phyloP scores from a whole-genome alignment of 305 asterid genomes.

The Ruellia speciosa region DNA sequence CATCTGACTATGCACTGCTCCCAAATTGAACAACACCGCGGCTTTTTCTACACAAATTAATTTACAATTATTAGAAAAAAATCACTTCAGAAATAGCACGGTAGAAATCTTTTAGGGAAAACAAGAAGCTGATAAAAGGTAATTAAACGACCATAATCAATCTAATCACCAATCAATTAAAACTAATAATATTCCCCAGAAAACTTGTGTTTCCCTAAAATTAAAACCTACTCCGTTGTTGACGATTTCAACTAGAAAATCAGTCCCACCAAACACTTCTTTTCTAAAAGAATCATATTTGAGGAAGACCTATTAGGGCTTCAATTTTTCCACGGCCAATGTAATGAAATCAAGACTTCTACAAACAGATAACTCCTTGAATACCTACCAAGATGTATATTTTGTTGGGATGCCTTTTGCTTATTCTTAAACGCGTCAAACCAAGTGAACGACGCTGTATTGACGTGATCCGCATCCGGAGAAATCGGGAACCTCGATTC shows the following conservation, averaged over 20 bases:
- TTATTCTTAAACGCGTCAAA: slow-evolving; percentile 77
- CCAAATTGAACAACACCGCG: slow-evolving; percentile 88
- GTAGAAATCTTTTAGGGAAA: neutral
- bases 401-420: slow-evolving; percentile 81
- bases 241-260: neutral
- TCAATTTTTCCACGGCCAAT: neutral
- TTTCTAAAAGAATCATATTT: neutral
- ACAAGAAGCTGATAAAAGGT: neutral
- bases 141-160: neutral
- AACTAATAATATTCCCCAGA: too few species aligned
- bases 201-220: too few species aligned
- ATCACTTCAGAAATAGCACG: neutral
- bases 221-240: too few species aligned
- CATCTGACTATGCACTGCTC: slow-evolving; percentile 93
- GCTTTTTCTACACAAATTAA: slow-evolving; percentile 64
- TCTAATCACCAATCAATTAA: neutral
- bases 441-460: slow-evolving; percentile 75
- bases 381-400: slow-evolving; percentile 67
- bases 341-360: neutral
- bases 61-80: neutral
- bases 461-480: slow-evolving; percentile 76
- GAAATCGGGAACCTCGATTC: slow-evolving; percentile 96
- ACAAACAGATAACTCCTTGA: slow-evolving; percentile 3
- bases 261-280: neutral
- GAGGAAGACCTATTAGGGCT: neutral